Evolutionary conservation across 306 rosid genomes (phyloP), one percentile per base, ranked within the genome.

Genomic region (Sicyos edulis): DNA sequence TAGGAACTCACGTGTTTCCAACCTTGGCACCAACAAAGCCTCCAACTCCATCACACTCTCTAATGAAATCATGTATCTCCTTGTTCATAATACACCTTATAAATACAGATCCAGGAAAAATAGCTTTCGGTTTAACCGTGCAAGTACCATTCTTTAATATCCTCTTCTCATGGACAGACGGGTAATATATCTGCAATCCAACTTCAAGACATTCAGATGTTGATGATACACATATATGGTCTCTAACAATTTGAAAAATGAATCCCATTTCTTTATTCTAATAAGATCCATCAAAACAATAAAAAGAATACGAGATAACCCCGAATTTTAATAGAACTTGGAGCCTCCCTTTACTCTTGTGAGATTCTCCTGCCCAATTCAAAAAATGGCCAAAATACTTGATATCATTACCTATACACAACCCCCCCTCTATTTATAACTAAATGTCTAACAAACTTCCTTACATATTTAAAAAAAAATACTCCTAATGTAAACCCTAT

Each of bases 1-100:
- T 17, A 52, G 67, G 66, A 37, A 86, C 97, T 87, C 86, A 93
- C 95, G 84, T 88, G 79, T 85, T 90, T 79, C 99, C 99, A 34
- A 88, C 95, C 86, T 54, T 78, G 40, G 92, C 78, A 74, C 97
- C 96, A 75, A 91, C 56, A 79, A 88, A 93, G 71, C 97, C 99
- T 75, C 96, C 95, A 80, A 91, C 78, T 65, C 99, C 93, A 64
- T 82, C 84, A 65, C 76, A 80, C 58, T 93, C 99, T 71, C 81
- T 80, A 71, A 91, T 77, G 73, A 80, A 91, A 79, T 93, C 99
- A 72, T 93, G 99, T 44, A 91, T 67, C 73, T 86, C 95, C 78
- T 89, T 88, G 84, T 88, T 89, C 88, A 91, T 59, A 10, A 83
- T 76, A 78, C 96, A 91, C 83, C 86, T 81, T 22, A 93, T 44